phyloP scores from a whole-genome alignment of 2,329 filamentous ascomycete genomes.

The Huntiella savannae region DNA sequence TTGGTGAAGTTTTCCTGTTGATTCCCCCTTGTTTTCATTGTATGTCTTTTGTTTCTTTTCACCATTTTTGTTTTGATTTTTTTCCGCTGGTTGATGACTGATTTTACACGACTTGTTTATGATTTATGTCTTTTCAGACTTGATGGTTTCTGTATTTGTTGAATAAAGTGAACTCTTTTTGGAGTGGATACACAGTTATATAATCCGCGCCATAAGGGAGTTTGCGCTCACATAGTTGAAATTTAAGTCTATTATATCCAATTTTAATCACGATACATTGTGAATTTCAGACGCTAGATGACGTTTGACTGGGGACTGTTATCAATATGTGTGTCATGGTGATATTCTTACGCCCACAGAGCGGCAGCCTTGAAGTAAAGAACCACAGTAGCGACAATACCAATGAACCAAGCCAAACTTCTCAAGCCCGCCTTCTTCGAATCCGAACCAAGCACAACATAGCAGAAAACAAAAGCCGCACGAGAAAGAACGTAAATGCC shows the following conservation, averaged over 20 bases:
- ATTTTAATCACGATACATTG: too few species aligned
- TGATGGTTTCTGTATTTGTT: neutral
- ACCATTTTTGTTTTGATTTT: neutral
- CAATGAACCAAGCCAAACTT: slow-evolving; percentile 20
- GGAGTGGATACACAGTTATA: neutral
- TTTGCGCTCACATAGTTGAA: too few species aligned
- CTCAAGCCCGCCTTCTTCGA: slow-evolving; percentile 20
- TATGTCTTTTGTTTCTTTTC: neutral
- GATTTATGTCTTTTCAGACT: neutral
- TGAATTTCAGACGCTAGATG: too few species aligned
- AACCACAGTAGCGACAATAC: slow-evolving; percentile 18
- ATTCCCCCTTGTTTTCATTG: slow-evolving; percentile 1
- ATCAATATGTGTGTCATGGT: too few species aligned
- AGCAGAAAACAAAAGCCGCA: slow-evolving; percentile 23
- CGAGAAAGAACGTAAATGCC: slow-evolving; percentile 23
- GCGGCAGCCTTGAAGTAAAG: slow-evolving; percentile 26
- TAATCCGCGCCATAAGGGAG: neutral
- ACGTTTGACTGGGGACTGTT: too few species aligned
- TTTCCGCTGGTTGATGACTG: neutral
- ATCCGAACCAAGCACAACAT: slow-evolving; percentile 25
- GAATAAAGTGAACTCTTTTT: neutral
- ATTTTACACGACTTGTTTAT: neutral
- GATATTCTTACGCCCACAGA: slow-evolving; percentile 11
- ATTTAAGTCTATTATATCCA: too few species aligned
- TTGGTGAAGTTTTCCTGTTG: neutral